A percentile compares a stretch with the other conserved stretches of the same genome.
phyloP scores from a whole-genome alignment of 331 rosid genomes.

The Malus hybrid region DNA sequence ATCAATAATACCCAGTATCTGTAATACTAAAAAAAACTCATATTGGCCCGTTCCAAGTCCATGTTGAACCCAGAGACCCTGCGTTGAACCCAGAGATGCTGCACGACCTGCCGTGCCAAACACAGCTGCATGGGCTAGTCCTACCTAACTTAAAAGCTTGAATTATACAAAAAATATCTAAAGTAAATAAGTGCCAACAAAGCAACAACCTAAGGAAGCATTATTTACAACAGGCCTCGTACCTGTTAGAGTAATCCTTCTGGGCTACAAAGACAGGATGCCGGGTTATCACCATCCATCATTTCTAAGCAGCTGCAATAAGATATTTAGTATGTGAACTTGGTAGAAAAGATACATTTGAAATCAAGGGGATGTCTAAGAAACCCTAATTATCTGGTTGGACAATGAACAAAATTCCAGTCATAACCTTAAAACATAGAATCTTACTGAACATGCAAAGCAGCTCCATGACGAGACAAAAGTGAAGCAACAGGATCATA shows the following conservation, averaged over 20 bases:
- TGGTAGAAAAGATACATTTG: background rate
- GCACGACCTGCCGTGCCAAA: background rate
- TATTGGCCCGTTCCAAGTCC: background rate
- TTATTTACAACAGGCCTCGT: background rate
- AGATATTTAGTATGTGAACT: constrained; percentile 4
- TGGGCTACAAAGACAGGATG: constrained; percentile 26
- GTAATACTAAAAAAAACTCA: background rate
- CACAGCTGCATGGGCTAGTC: background rate
- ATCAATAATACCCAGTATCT: background rate
- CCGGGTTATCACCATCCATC: constrained; percentile 19
- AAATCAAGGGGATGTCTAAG: background rate
- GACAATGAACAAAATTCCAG: background rate
- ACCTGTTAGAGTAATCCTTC: constrained; percentile 33
- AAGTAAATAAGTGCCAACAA: background rate
- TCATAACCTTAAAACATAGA: background rate
- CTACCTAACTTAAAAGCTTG: background rate
- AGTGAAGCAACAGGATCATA: background rate
- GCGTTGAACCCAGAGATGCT: background rate
- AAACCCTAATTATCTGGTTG: background rate
- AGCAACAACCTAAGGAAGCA: background rate
- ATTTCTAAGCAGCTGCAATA: constrained; percentile 32
- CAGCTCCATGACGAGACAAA: constrained; percentile 19
- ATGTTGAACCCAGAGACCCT: background rate
- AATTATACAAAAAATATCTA: background rate
- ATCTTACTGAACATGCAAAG: constrained; percentile 30